Evolutionary conservation across 2,329 filamentous ascomycete species (phyloP), one percentile per base, ranked within the genome.

Genomic region (Dothideomycetidae sp.): DNA sequence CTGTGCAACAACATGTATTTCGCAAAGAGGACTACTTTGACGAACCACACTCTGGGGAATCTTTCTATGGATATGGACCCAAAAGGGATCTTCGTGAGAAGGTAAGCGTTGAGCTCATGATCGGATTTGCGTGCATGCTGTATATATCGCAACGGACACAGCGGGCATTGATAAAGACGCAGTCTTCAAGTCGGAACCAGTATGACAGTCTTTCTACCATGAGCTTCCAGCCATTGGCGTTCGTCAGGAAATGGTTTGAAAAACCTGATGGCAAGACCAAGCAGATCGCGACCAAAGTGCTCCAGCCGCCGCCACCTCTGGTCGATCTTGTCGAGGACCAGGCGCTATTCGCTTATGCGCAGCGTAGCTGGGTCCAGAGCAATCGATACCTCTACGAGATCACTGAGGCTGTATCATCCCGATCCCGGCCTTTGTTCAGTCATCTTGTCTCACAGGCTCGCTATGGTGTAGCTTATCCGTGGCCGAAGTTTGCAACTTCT

Each of bases 1-100:
- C 40, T 4, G 40, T 42, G 10, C 29, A 12, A 10, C 21, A 32
- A 13, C 21, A 36, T 19, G 17, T 36, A 7, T 26, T 26, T 26
- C 21, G 7, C n/a, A 7, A 26, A 26, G n/a, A n/a, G n/a, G n/a
- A n/a, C n/a, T n/a, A 26, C n/a, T 26, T n/a, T 26, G 21, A 7
- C 21, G 21, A 26, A n/a, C n/a, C n/a, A n/a, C n/a, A n/a, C n/a
- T n/a, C n/a, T n/a, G n/a, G n/a, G n/a, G n/a, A n/a, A n/a, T n/a
- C n/a, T n/a, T n/a, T n/a, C n/a, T n/a, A n/a, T n/a, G n/a, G n/a
- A n/a, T n/a, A n/a, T n/a, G n/a, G n/a, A n/a, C n/a, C n/a, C n/a
- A n/a, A n/a, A n/a, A n/a, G n/a, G n/a, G n/a, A n/a, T n/a, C n/a
- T n/a, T n/a, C n/a, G n/a, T 26, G 21, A 26, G 21, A 7, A 26